These are phyloP conservation scores for Saturnispora galanensis DNA, from an alignment of 805 yeast genomes.

Conservation along the genomic window DNA sequence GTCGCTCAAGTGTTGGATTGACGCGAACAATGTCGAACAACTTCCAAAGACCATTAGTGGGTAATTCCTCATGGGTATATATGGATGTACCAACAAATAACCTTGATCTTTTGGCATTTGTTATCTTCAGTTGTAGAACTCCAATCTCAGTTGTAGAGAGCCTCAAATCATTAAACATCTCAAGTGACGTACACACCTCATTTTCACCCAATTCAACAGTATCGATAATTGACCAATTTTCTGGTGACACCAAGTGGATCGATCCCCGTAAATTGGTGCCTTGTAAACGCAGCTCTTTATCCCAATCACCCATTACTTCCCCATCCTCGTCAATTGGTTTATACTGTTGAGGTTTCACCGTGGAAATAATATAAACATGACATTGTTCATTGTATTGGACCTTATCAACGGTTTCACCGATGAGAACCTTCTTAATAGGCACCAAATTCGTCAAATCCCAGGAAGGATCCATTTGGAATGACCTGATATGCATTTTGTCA, in stretches of 20 bases:
- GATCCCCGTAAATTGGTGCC: constrained; percentile 53
- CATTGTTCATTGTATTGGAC: constrained; percentile 63
- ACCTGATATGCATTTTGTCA: constrained; percentile 57
- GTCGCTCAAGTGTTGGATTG: constrained; percentile 81
- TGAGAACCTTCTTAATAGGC: constrained; percentile 42
- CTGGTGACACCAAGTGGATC: constrained; percentile 60
- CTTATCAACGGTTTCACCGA: constrained; percentile 57
- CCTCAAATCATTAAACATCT: constrained; percentile 39
- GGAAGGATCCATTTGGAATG: constrained; percentile 35
- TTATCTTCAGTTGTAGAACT: constrained; percentile 37
- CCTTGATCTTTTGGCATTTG: constrained; percentile 22
- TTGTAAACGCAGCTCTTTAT: constrained; percentile 33
- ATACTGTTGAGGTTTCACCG: constrained; percentile 49
- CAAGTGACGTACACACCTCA: constrained; percentile 51
- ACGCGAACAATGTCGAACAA: constrained; percentile 69
- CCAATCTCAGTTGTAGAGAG: constrained; percentile 13
- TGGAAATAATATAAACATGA: constrained; percentile 52
- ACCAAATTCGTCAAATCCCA: constrained; percentile 49
- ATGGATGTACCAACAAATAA: constrained; percentile 73
- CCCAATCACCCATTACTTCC: constrained; percentile 46
- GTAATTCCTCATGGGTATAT: constrained; percentile 68
- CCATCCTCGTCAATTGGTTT: constrained; percentile 69
- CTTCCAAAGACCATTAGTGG: constrained; percentile 69
- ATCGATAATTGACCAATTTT: constrained; percentile 70
- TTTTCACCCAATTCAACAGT: constrained; percentile 54